A percentile compares a stretch with the other conserved stretches of the same genome.
These are phyloP conservation scores for Aspergillus pseudoviridinutans DNA, from an alignment of 2,329 filamentous ascomycete species.

Conservation along the genomic window DNA sequence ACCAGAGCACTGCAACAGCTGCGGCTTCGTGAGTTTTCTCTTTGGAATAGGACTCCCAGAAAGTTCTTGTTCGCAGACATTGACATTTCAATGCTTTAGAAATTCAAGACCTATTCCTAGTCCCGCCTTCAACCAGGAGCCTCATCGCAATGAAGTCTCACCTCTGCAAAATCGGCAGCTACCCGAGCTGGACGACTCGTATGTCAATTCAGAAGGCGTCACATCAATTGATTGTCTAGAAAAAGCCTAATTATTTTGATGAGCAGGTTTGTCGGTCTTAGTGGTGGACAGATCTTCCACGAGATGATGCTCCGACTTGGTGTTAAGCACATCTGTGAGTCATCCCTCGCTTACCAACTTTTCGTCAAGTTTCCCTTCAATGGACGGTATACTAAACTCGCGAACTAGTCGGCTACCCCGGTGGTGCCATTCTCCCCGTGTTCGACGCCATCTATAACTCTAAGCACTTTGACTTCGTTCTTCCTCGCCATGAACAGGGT, in stretches of 20 bases:
- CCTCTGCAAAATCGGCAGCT: slow-evolving; percentile 60
- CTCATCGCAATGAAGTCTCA: slow-evolving; percentile 60
- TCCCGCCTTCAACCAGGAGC: slow-evolving; percentile 55
- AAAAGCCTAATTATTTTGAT: slow-evolving; percentile 6
- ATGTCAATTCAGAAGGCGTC: slow-evolving; percentile 37
- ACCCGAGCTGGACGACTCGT: slow-evolving; percentile 76
- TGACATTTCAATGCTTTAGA: slow-evolving; percentile 33
- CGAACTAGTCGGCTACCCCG: slow-evolving; percentile 73
- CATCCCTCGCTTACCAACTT: slow-evolving; percentile 4
- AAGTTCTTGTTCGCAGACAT: slow-evolving; percentile 12
- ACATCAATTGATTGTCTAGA: neutral
- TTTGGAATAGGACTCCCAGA: neutral
- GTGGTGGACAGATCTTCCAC: slow-evolving; percentile 93
- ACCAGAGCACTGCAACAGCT: slow-evolving; percentile 47
- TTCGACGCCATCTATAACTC: slow-evolving; percentile 99
- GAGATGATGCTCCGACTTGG: slow-evolving; percentile 96
- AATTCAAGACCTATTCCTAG: slow-evolving; percentile 59
- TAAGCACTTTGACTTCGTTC: slow-evolving; percentile 90
- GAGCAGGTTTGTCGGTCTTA: slow-evolving; percentile 82
- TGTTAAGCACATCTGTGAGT: slow-evolving; percentile 92
- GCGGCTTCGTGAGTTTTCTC: slow-evolving; percentile 51
- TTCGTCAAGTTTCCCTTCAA: neutral
- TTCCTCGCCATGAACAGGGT: slow-evolving; percentile 94
- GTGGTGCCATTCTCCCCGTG: slow-evolving; percentile 92
- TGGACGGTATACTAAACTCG: slow-evolving; percentile 6